A percentile compares a stretch with the other conserved stretches of the same genome.
Conservation (phyloP, 2,329 filamentous ascomycete species). For the Emydomyces testavorans region DNA sequence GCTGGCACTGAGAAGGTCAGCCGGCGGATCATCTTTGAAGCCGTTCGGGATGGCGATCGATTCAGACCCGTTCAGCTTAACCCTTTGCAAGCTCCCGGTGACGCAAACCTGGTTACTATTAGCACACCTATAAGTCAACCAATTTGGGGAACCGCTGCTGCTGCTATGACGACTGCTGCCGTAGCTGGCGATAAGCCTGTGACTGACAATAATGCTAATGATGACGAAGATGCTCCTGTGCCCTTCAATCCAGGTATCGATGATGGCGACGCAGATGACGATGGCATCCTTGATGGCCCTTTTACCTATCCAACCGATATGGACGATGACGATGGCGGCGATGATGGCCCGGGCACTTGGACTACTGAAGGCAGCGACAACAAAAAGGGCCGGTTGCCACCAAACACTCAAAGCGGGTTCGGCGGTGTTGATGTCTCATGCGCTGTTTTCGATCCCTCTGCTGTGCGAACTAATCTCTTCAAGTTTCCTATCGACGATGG, state of each 20-base stretch:
- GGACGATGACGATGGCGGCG: not conserved
- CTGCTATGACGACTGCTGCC: not conserved
- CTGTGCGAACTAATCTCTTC: slow-evolving; percentile 7
- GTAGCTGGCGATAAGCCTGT: not conserved
- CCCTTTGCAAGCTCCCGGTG: not conserved
- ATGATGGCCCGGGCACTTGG: slow-evolving; percentile 1
- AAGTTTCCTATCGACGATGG: slow-evolving; percentile 6
- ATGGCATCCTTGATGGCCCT: slow-evolving; percentile 2
- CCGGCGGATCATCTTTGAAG: slow-evolving; percentile 1
- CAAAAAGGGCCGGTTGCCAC: slow-evolving; percentile 3
- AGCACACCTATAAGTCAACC: not conserved
- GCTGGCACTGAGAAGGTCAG: slow-evolving; percentile 1
- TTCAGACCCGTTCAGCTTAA: slow-evolving; percentile 3
- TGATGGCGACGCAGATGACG: slow-evolving; percentile 2
- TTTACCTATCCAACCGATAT: not conserved
- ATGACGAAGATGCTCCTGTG: not conserved
- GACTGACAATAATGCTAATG: not conserved
- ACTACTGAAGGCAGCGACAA: not conserved
- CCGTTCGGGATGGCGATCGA: not conserved
- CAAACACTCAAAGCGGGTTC: slow-evolving; percentile 7
- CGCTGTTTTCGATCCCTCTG: slow-evolving; percentile 6
- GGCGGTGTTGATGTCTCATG: slow-evolving; percentile 5
- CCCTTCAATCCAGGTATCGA: slow-evolving; percentile 2
- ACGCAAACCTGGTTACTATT: not conserved
- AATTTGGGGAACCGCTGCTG: not conserved